Conservation (phyloP, 2,329 filamentous ascomycete species). For the Talaromyces verruculosus region DNA sequence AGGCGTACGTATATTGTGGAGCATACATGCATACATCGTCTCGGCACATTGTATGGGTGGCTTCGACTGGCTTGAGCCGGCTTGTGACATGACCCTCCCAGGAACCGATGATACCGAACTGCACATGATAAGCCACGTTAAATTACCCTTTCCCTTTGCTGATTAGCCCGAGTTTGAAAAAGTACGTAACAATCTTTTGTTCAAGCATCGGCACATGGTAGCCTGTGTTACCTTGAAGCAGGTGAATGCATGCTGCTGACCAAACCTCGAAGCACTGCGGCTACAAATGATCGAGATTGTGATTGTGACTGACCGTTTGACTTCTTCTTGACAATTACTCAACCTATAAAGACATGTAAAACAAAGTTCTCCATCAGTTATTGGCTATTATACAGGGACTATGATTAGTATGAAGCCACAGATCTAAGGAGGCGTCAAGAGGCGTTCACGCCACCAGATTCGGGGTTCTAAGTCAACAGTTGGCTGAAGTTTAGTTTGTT, state of each 20-base stretch:
- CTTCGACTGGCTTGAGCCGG: background rate
- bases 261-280: background rate
- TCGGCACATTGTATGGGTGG: background rate
- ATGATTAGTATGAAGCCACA: background rate
- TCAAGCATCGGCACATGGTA: background rate
- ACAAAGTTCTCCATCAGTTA: background rate
- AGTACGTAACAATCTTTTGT: background rate
- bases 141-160: background rate
- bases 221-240: background rate
- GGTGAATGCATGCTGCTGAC: background rate
- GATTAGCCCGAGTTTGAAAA: background rate
- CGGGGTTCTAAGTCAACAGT: too few relatives aligned
- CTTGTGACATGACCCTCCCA: background rate
- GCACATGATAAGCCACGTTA: background rate
- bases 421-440: background rate
- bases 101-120: background rate
- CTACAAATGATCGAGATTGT: background rate
- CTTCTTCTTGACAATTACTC: background rate
- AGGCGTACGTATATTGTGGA: background rate
- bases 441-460: conserved; percentile 1
- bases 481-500: background rate
- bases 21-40: background rate
- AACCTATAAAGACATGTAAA: background rate
- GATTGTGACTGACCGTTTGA: background rate
- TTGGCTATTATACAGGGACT: background rate